Evolutionary conservation across 2,329 filamentous ascomycete genomes (phyloP), one percentile per base, ranked within the genome.

Genomic region (Helminthosporium solani): DNA sequence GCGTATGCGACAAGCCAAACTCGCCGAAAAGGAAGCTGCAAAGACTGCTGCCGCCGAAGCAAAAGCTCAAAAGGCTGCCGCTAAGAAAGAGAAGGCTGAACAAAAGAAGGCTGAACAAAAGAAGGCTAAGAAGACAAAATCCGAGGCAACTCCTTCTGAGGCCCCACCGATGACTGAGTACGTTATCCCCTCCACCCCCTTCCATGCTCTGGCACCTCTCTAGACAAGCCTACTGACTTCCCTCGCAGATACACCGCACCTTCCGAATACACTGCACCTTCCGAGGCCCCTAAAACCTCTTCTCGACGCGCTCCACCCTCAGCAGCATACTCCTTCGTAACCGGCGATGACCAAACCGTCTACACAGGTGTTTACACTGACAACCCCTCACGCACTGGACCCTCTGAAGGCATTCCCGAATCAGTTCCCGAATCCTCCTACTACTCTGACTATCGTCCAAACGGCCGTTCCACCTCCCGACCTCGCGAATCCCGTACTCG

Each of bases 1-100:
- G 76, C 85, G 71, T 70, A 70, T 68, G 64, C 57, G 58, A 48
- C 61, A 81, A 77, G 53, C 81, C 52, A 67, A 64, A 42, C 59
- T 63, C 34, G 63, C 61, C 14, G 68, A 72, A 44, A 72, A 71
- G 57, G 63, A 69, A 49, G 58, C 64, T 33, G 58, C 59, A 16
- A 64, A 58, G 50, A 56, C 47, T 42, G 58, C 56, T 37, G 64
- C 65, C 47, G 62, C 64, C 39, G 61, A 69, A 56, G 67, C 60
- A 60, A 67, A 82, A 75, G 49, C 67, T 27, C 70, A 66, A 46
- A 75, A 73, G 52, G 73, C 69, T 46, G 70, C 70, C 47, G 61
- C 70, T 14, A 70, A 68, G 50, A 63, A 63, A 37, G 61, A 72
- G 33, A 68, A 68, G 50, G 68, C 67, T 34, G 70, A 70, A 34